Base-by-base conservation (phyloP, 768 basidiomycete species). In the Antrodiella citrinella region DNA sequence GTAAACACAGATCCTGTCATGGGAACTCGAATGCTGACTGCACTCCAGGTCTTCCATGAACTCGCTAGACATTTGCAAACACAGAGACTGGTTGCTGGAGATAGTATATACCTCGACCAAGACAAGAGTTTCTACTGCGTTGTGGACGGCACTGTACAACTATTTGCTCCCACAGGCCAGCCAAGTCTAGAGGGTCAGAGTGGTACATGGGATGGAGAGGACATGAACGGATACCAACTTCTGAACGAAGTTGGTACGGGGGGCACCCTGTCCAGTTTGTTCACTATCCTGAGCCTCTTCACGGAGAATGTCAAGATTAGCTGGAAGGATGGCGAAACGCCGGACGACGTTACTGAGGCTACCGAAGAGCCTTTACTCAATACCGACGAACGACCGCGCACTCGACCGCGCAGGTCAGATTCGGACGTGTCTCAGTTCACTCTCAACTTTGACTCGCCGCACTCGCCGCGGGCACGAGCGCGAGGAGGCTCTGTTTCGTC, bases 121-220 rank as follows among this genome's bases (percentile, higher is more conserved):
- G 89, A 97, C 69, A 91, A 91, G 60, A 92, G 85, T 55, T 99
- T 99, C 68, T 98, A 97, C 67, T 97, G 92, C 63, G 95, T 99
- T 26, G 86, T 98, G 25, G 96, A 99, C 64, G 96, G 96, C n/a
- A 86, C 78, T 53, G 95, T 95, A 12, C 91, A 99, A 61, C 91
- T 98, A 10, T 96, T 79, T 63, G 90, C 90, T 13, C 78, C 80
- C 51, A 81, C 83, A 0, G 81, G 79, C 4, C 75, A 78, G 54
- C 68, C 69, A 11, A 60, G 69, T 10, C 72, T 74, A 24, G 66
- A 65, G 3, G 71, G 68, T n/a, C 62, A 51, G 47, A 75, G 76
- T 49, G 78, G 78, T 39, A 67, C 77, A 11, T 89, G 84, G 82
- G 89, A 90, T 35, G 81, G 84, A 48, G 88, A 90, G 60, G 84